Conservation (phyloP, 1,284 basidiomycete genomes). For the Sanghuangporus sanghuang region DNA sequence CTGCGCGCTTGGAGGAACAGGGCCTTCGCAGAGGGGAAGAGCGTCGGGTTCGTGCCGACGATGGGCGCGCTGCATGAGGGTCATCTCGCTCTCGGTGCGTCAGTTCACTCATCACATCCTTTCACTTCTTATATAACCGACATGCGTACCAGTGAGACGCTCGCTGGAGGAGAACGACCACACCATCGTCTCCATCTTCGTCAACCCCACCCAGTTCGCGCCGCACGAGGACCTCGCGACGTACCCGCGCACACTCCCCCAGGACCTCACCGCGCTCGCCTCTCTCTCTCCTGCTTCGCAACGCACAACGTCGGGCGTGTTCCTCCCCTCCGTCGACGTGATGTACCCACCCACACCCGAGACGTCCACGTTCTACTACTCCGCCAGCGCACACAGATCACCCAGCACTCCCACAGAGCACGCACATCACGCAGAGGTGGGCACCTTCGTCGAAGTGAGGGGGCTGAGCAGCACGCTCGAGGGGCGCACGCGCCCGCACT, state of each 20-base stretch:
- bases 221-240: constrained; percentile 90
- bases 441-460: constrained; percentile 89
- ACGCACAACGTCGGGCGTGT: constrained; percentile 58
- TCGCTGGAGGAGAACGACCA: constrained; percentile 78
- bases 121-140: neutral
- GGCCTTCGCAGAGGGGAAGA: constrained; percentile 53
- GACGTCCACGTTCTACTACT: neutral
- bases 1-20: constrained; percentile 75
- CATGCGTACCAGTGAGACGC: constrained; percentile 42
- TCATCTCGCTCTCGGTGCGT: constrained; percentile 81
- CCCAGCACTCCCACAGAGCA: constrained; percentile 28
- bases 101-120: constrained; percentile 4
- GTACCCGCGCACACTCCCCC: constrained; percentile 83
- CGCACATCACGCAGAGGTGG: constrained; percentile 45
- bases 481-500: constrained; percentile 77
- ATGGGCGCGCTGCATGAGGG: constrained; percentile 98
- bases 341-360: constrained; percentile 88
- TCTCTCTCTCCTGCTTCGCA: constrained; percentile 24
- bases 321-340: constrained; percentile 68
- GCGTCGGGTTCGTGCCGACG: constrained; percentile 91
- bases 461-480: constrained; percentile 89
- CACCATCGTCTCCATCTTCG: constrained; percentile 94
- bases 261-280: constrained; percentile 53
- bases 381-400: neutral
- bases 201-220: constrained; percentile 97